Evolutionary conservation across 116 monocot species (phyloP), one percentile per base, ranked within the genome.

Genomic region (Zostera marina): DNA sequence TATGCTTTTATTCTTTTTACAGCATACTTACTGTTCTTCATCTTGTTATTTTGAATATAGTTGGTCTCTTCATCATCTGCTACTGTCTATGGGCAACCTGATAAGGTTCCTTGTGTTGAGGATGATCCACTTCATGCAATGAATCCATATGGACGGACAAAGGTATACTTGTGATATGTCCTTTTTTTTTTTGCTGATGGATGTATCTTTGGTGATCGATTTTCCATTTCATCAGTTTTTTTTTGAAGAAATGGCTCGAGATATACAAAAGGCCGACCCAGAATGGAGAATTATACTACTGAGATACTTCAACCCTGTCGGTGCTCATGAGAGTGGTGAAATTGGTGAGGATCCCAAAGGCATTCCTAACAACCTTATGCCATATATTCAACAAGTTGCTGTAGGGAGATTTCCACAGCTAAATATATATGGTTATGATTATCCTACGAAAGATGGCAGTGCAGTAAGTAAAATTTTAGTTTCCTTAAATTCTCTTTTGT

Each of bases 291-390:
- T 87, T 38, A 79, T 87, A 62, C 60, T 79, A 7, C 54, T 87
- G 43, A 70, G 87, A 69, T 87, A 87, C 66, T 87, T 81, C 72
- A 87, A 87, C 48, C 87, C 87, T 60, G 76, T 87, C 41, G 81
- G 81, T 42, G 81, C 87, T 47, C 87, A 81, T 68, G 73, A 71
- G 68, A 81, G 79, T 64, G 82, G 87, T 38, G 70, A 73, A 38
- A 79, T 87, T 73, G 87, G 87, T 57, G 87, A 87, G 70, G 81
- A 87, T 64, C 87, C 82, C 6, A 82, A 73, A 47, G 87, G 87
- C 0, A 81, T 79, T 61, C 87, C 87, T 39, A 81, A 81, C 61
- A 87, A 81, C 59, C 60, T 87, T 51, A 74, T 87, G 79, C 87
- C 87, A 59, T 82, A 79, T 57, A 87, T 87, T 48, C 79, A 87